Evolutionary conservation across 441 rosid genomes (phyloP), one percentile per base, ranked within the genome.

Genomic region (Sinapis alba): DNA sequence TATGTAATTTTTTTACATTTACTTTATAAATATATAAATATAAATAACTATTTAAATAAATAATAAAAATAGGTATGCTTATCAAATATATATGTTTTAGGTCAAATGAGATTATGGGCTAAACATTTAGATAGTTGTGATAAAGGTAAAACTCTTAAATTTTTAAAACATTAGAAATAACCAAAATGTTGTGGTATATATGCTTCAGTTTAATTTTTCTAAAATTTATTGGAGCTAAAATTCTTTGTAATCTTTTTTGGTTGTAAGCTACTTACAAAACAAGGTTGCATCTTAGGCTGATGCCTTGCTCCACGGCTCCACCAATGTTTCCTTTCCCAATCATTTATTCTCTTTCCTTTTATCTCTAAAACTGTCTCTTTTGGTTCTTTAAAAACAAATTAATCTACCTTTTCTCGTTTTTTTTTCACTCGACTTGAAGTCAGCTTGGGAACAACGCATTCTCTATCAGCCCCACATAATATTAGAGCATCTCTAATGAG

Each of bases 401-500:
- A 41, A 45, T 20, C 21, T 16, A 45, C 54, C 6, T 38, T 43
- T 43, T 43, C 43, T 10, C n/a, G 36, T 32, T 36, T 13, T 41
- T 43, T 13, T 16, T 18, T 50, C 56, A 50, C 56, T 50, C 21
- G 11, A 19, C 51, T 36, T 19, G 38, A 62, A 21, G 68, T 63
- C 32, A 13, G 68, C 68, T 45, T 65, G 57, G 69, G 57, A 65
- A 65, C 23, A 45, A 65, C 36, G 57, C 69, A 45, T 65, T 65
- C 54, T 24, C 6, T 64, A 43, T n/a, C 2, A 65, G 15, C 69
- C 36, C 36, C 66, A 64, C 69, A 24, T 43, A 30, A 36, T 63
- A 36, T 20, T 63, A 63, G 53, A n/a, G n/a, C n/a, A n/a, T n/a
- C n/a, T n/a, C n/a, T n/a, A n/a, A n/a, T n/a, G n/a, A n/a, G n/a